Evolutionary conservation across 495 filamentous ascomycete species (phyloP), one percentile per base, ranked within the genome.

Genomic region (Podospora didyma): DNA sequence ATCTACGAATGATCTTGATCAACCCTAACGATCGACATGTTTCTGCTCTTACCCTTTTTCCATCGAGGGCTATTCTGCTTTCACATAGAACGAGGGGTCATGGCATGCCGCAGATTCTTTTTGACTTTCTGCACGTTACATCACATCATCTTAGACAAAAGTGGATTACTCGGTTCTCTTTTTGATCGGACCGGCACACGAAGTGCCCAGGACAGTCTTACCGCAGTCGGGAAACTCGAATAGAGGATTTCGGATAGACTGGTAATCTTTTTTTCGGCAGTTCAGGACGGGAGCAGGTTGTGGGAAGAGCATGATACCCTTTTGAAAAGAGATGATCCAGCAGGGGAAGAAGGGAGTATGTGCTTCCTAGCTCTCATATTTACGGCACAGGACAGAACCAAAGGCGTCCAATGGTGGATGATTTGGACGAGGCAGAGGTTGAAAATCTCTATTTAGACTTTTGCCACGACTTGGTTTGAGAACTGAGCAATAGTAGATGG

Each of bases 81-180:
- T 69, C 68, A 69, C 52, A 69, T 70, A 73, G 73, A 73, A 62
- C 58, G 61, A 60, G 56, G 67, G 68, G 63, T 67, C 66, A 71
- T 66, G 65, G 53, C 54, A 62, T 60, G 70, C 71, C 71, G 69
- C 68, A 57, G 54, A 55, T 51, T 56, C 44, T 59, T 53, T 59
- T 44, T 60, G 10, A 12, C 63, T 66, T 59, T 61, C 57, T 73
- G 57, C 63, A 66, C 66, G 62, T 68, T 66, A 62, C 59, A 58
- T 59, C 26, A 31, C 26, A 62, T 73, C 64, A n/a, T 72, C 73
- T 78, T 83, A 83, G 80, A 83, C 75, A 82, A 82, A 82, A 82
- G 76, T 76, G 77, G 79, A 77, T 79, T 76, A 76, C 75, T 79
- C 74, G 65, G 69, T 69, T 74, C 9, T 31, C 26, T 72, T 63